Evolutionary conservation across 257 asterid species (phyloP), one percentile per base, ranked within the genome.

Genomic region (Catharanthus roseus): DNA sequence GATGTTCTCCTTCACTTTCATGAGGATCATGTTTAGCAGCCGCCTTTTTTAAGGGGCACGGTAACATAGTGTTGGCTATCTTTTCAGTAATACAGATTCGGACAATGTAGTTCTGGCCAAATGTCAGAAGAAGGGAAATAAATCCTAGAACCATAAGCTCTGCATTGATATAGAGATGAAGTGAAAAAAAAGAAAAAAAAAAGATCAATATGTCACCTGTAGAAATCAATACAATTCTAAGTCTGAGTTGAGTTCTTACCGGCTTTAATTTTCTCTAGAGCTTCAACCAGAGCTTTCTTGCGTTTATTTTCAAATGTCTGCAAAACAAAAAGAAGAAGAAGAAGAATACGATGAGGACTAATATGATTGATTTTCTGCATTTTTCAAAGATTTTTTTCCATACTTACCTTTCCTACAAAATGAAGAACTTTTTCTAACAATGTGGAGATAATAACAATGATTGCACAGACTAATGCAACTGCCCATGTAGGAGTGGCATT

Each of bases 71-170:
- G 72, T 79, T 53, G 54, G 88, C 90, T 8, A 79, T 28, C 24
- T 68, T 33, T 18, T 75, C 78, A 33, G 96, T 87, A 68, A 93
- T 88, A 82, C 99, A 93, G 29, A 93, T 74, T 72, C 53, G 69
- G 10, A 87, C 77, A 28, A 93, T 93, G 95, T 86, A 89, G 83
- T 77, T 89, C 79, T 93, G 99, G 18, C 97, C 90, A 53, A 93
- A 93, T 51, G 97, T 91, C 63, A 93, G 77, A 61, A 93, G 82
- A 60, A 93, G 79, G 71, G 99, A 93, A 79, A 93, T 93, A 85
- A 93, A 93, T 34, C 99, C 99, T 72, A 93, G 75, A 82, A 91
- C 86, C 99, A 93, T 93, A 81, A 93, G 96, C 89, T 93, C 99
- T 93, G 96, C 58, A 76, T 55, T 26, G 10, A 71, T 44, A 47